These are phyloP conservation scores for Chamaecrista fasciculata DNA, from an alignment of 306 rosid genomes.

Conservation along the genomic window DNA sequence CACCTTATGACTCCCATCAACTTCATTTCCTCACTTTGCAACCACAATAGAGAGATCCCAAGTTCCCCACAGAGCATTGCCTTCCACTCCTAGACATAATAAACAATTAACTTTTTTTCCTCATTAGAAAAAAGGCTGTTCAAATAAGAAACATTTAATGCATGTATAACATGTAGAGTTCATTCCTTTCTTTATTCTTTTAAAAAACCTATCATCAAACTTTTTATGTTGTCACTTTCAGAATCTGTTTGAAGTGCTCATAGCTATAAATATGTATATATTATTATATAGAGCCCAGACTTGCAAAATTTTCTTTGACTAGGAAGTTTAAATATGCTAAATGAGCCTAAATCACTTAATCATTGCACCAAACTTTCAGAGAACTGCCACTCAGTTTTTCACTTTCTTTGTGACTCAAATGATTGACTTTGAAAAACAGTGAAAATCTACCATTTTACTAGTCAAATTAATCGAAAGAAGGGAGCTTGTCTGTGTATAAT, in stretches of 20 bases:
- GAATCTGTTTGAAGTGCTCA: background rate
- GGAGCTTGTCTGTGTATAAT: background rate
- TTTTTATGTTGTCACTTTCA: background rate
- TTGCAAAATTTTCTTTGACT: background rate
- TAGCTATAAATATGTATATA: background rate
- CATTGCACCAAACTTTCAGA: background rate
- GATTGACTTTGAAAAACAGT: background rate
- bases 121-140: background rate
- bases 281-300: background rate
- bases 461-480: background rate
- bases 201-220: background rate
- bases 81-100: background rate
- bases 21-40: background rate
- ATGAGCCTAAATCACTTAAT: background rate
- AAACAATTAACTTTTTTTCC: background rate
- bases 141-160: background rate
- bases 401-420: background rate
- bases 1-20: background rate
- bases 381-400: background rate
- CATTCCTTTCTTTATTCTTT: background rate
- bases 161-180: background rate
- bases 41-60: background rate
- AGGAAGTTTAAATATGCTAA: background rate
- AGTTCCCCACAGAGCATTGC: background rate
- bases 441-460: background rate